phyloP scores from a whole-genome alignment of 257 asterid species.

The Dorcoceras hygrometricum region DNA sequence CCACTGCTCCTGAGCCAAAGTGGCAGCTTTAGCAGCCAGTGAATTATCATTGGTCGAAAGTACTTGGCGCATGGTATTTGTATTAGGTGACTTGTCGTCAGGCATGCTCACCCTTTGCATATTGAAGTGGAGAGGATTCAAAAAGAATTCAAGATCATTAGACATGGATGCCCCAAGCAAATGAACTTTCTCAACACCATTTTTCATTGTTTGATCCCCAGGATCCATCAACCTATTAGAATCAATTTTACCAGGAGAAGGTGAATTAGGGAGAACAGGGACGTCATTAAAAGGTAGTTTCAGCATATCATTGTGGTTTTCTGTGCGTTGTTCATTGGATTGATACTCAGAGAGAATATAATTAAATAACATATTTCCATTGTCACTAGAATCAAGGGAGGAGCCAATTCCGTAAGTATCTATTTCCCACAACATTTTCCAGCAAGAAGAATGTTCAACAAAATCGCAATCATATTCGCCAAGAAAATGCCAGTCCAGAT shows the following conservation, averaged over 20 bases:
- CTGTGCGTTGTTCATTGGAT: conserved; percentile 33
- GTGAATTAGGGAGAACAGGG: conserved; percentile 30
- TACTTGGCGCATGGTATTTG: conserved; percentile 28
- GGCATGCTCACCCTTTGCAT: conserved; percentile 35
- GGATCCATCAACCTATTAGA: conserved; percentile 36
- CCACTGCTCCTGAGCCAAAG: conserved; percentile 44
- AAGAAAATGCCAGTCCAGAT: conserved; percentile 84
- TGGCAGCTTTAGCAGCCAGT: conserved; percentile 36
- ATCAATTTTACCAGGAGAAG: conserved; percentile 36
- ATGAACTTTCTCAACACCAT: conserved; percentile 39
- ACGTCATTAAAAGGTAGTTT: conserved; percentile 33
- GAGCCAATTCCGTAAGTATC: conserved; percentile 42
- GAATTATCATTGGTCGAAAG: conserved; percentile 31
- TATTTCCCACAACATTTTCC: conserved; percentile 47
- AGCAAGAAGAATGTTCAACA: conserved; percentile 39
- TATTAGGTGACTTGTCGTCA: conserved; percentile 34
- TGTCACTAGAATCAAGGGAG: conserved; percentile 37
- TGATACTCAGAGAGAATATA: conserved; percentile 60
- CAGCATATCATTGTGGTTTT: conserved; percentile 42
- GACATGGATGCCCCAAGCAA: conserved; percentile 54
- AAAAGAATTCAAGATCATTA: conserved; percentile 55
- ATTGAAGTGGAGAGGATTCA: conserved; percentile 47
- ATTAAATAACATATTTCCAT: conserved; percentile 41
- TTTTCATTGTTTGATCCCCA: conserved; percentile 28
- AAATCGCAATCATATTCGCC: conserved; percentile 52